Percentiles rank a stretch among this genome's conserved stretches.
Evolutionary conservation across 78 protist genomes (phyloP).

Genomic region (Acrasis kona): DNA sequence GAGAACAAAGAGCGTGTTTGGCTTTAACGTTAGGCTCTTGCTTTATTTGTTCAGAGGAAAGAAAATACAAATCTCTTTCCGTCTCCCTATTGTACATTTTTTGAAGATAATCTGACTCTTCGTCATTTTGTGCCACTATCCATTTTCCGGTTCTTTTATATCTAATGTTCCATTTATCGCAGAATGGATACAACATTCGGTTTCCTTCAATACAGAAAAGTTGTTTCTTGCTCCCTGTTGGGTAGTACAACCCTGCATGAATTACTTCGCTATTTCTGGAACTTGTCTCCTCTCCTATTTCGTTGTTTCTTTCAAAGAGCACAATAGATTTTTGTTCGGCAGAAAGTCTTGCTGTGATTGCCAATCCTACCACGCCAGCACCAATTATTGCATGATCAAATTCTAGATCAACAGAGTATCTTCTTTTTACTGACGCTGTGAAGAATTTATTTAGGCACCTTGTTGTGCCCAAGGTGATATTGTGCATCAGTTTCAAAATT

Average conservation of each 20-base stretch:
- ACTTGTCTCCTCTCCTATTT: neutral
- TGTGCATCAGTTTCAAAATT: too few species aligned
- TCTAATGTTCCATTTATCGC: neutral
- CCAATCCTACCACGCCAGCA: neutral
- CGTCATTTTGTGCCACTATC: neutral
- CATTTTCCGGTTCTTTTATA: neutral
- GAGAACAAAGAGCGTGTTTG: neutral
- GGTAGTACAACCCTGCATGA: neutral
- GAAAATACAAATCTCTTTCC: neutral
- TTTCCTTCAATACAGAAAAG: neutral
- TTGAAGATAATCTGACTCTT: neutral
- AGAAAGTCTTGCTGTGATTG: neutral
- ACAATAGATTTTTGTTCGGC: neutral
- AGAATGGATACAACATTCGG: neutral
- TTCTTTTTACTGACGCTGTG: too few species aligned
- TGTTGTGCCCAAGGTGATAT: too few species aligned
- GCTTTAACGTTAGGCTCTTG: neutral
- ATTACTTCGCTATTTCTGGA: neutral
- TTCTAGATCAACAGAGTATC: too few species aligned
- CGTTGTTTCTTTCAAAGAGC: neutral
- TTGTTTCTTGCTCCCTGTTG: neutral
- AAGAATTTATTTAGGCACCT: too few species aligned
- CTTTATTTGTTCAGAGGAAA: neutral
- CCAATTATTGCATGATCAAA: neutral
- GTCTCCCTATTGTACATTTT: neutral